Conservation (phyloP, 2,329 filamentous ascomycete genomes). For the Scedosporium dehoogii region DNA sequence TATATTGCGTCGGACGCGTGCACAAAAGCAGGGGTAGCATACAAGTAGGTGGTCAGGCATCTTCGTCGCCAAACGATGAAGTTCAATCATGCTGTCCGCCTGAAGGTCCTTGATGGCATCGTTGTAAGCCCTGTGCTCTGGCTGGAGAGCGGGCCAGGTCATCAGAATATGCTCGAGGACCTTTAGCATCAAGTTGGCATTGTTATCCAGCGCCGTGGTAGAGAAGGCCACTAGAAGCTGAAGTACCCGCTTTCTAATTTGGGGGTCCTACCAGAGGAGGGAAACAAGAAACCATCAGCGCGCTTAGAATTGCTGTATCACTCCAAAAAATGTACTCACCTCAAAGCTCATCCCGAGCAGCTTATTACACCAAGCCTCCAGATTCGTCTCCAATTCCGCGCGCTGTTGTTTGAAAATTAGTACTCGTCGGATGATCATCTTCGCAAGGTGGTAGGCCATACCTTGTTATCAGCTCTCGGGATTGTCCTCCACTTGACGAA, state of each 20-base stretch:
- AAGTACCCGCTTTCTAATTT: conserved; percentile 71
- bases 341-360: conserved; percentile 64
- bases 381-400: conserved; percentile 45
- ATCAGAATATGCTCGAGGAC: conserved; percentile 86
- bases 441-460: conserved; percentile 14
- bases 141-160: conserved; percentile 64
- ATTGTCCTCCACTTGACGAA: conserved; percentile 65
- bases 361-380: conserved; percentile 64
- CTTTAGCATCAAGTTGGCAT: conserved; percentile 73
- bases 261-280: conserved; percentile 49
- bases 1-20: neutral
- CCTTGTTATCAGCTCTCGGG: conserved; percentile 16
- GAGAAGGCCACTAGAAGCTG: conserved; percentile 80
- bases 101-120: conserved; percentile 88
- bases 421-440: conserved; percentile 3
- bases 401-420: neutral
- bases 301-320: neutral
- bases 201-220: conserved; percentile 67
- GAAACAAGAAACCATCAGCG: neutral
- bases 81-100: conserved; percentile 71
- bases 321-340: conserved; percentile 20
- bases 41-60: conserved; percentile 85
- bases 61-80: conserved; percentile 78
- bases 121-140: conserved; percentile 63
- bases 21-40: conserved; percentile 17